Evolutionary conservation across 805 yeast species (phyloP), one percentile per base, ranked within the genome.

Genomic region (Yarrowia sp.): DNA sequence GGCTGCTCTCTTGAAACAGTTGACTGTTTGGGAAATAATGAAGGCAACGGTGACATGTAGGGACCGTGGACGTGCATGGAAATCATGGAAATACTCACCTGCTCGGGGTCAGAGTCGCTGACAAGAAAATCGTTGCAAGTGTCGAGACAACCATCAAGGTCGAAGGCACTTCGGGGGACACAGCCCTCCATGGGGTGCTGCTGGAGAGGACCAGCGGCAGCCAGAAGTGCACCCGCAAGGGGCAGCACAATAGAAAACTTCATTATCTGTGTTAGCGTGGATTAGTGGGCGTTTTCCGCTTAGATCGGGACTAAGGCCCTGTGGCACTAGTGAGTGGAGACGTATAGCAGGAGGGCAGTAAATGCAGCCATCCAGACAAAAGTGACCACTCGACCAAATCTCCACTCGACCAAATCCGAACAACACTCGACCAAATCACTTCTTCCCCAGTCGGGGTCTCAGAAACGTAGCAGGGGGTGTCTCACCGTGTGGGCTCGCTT

Each of bases 181-280:
- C 64, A 56, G 39, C 38, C 47, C 46, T 56, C 64, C 64, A 56
- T 56, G 39, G 64, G 50, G 64, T 40, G 49, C 64, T 56, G 63
- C 20, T 30, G 36, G 20, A 53, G 1, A 3, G 60, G 61, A 13
- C 38, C 30, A n/a, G 64, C 64, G 7, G 49, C 64, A 30, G 64
- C 64, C 24, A 56, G 39, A 2, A 56, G 64, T 56, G 64, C 64
- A 15, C 64, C 64, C 40, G 64, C 64, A 2, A 56, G 49, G 24
- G 64, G 47, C 30, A 56, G 40, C 49, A 56, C 49, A 33, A 43
- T 30, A 10, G 64, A 56, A 14, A 56, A 33, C 49, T 42, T 56
- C 64, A 56, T 56, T 40, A 17, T 52, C 60, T 53, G 60, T 13
- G 60, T 53, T 53, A 53, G 60, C 20, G 34, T 20, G 38, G 38